Evolutionary conservation across 495 filamentous ascomycete genomes (phyloP), one percentile per base, ranked within the genome.

Genomic region (Talaromyces proteolyticus): DNA sequence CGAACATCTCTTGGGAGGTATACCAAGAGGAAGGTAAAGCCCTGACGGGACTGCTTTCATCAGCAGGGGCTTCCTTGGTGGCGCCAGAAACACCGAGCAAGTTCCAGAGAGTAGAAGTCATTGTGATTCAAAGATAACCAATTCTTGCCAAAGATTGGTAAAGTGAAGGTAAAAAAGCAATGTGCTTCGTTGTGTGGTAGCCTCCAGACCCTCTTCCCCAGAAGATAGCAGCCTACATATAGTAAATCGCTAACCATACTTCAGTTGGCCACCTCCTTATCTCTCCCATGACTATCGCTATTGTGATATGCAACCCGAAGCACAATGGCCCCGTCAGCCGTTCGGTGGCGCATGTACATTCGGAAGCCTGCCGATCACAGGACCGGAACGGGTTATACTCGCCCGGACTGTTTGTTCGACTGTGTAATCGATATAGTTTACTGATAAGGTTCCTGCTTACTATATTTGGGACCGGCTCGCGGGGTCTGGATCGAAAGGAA

Each of bases 11-110:
- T 34, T 64, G 47, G 0, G 70, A 73, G 3, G 63, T 69, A 57
- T 78, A 80, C 73, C 73, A 78, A 2, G 69, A 71, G 26, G 68
- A 58, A 12, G 75, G 75, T 10, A 80, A 59, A 40, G 66, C 65
- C 36, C 63, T 59, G 25, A 60, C 47, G 12, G 70, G 53, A 12
- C 45, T 47, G 10, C 36, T 56, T 3, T 44, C 48, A 11, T 47
- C 22, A 10, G 49, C 42, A 8, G 54, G 11, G 4, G 41, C 41
- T 38, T 44, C 8, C 2, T 40, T 40, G 6, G 52, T 39, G 25
- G 49, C 42, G 7, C 54, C 53, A 6, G 37, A 50, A n/a, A 64
- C 39, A 20, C 61, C 61, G 18, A 68, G 42, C 29, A 61, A 61
- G 50, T 61, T 67, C 41, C 48, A 40, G 14, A 51, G 48, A 1